Base-by-base conservation (phyloP, 306 rosid genomes). In the Calophaca sinica region DNA sequence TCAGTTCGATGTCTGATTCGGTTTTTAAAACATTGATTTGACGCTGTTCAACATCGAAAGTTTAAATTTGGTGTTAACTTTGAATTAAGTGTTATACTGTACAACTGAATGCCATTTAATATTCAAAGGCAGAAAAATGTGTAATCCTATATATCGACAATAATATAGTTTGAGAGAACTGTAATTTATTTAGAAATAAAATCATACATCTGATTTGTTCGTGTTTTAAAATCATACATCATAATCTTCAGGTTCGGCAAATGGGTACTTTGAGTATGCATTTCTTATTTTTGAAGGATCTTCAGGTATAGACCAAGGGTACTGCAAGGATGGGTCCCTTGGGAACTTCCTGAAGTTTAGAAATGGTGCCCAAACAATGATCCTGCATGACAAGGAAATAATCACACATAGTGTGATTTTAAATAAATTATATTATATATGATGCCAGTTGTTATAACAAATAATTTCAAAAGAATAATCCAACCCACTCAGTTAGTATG, bases 291-390 rank as follows among this genome's bases (percentile, higher is more conserved):
- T 75, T 4, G 92, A 85, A 52, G 92, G 96, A 49, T 90, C 89
- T 72, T 87, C 80, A 0, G 99, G 99, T 51, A 41, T 75, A 26
- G 90, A 86, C 99, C 99, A 94, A 7, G 99, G 99, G 51, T 88
- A 85, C 87, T 94, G 74, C 93, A 92, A 46, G 44, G 78, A 15
- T 81, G 97, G 96, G 73, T 94, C 99, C 14, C 96, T 51, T 5
- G 99, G 99, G 65, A 94, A 85, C 84, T 88, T 94, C 79, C 99
- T 88, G 89, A 88, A 89, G 89, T 94, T 94, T 64, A 94, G 76
- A 84, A 94, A 92, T 61, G 99, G 99, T 62, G 96, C 99, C 97
- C 97, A 94, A 12, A 92, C 80, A n/a, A 92, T 38, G 45, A 92
- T 45, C 8, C 97, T 94, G 89, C 90, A 80, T 72, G 28, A 44